These are phyloP conservation scores for Fusarium nygamai DNA, from an alignment of 2,329 filamentous ascomycete genomes.

Conservation along the genomic window DNA sequence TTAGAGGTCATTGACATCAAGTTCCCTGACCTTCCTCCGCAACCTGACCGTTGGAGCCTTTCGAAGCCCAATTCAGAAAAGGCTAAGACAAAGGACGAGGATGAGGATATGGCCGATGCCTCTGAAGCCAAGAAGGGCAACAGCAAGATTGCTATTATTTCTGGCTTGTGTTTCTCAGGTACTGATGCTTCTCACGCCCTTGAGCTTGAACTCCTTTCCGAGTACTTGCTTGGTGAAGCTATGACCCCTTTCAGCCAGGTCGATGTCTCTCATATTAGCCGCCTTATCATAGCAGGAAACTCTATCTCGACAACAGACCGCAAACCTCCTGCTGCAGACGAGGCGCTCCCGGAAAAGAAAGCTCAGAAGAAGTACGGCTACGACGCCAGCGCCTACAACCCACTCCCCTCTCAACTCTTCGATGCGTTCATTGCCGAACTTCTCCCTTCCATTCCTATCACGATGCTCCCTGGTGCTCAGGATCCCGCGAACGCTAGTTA, in stretches of 20 bases:
- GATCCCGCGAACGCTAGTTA: slow-evolving; percentile 92
- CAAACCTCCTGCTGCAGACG: slow-evolving; percentile 43
- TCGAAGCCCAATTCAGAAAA: slow-evolving; percentile 58
- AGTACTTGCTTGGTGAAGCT: slow-evolving; percentile 88
- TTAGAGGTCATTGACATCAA: slow-evolving; percentile 93
- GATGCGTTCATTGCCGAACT: slow-evolving; percentile 85
- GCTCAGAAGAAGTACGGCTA: slow-evolving; percentile 88
- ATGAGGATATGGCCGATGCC: slow-evolving; percentile 67
- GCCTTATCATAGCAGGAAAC: slow-evolving; percentile 92
- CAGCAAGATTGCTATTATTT: slow-evolving; percentile 84
- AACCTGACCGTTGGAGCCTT: slow-evolving; percentile 82
- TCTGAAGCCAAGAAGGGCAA: slow-evolving; percentile 50
- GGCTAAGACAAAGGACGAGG: slow-evolving; percentile 54
- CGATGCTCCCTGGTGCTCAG: slow-evolving; percentile 81
- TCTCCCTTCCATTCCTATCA: slow-evolving; percentile 87
- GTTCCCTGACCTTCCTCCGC: slow-evolving; percentile 84
- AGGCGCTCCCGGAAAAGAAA: slow-evolving; percentile 58
- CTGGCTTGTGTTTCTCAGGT: slow-evolving; percentile 85
- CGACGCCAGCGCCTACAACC: slow-evolving; percentile 88
- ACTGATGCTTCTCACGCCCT: slow-evolving; percentile 77
- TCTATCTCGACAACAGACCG: slow-evolving; percentile 76
- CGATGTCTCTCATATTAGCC: slow-evolving; percentile 74
- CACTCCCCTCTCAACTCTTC: slow-evolving; percentile 82
- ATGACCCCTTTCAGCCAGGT: slow-evolving; percentile 68
- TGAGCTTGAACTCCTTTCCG: slow-evolving; percentile 79